Base-by-base conservation (phyloP, 2,329 filamentous ascomycete genomes). In the Verticillium isaacii region DNA sequence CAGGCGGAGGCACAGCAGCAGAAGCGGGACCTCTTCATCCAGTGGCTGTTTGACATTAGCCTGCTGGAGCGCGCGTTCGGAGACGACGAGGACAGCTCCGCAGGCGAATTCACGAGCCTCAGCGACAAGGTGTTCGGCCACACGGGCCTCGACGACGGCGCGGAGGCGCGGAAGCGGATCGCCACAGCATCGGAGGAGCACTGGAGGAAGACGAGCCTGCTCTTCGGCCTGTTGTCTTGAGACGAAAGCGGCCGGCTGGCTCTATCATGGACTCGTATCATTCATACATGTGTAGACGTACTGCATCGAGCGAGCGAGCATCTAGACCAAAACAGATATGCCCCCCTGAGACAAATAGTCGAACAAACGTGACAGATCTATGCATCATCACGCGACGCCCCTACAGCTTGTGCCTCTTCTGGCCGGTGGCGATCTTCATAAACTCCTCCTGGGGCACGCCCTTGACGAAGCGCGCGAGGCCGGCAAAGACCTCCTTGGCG, bases 331-430 rank as follows among this genome's bases (percentile, higher is more conserved):
- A 34, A 25, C 32, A n/a, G 37, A 32, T 55, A 32, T 29, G 29
- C 29, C 5, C 29, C 29, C 29, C 6, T 29, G 5, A 29, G 6
- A 3, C n/a, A 29, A 29, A 29, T 6, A 29, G 5, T 6, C 57
- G 36, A 2, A 25, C 15, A 12, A 23, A 36, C 34, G 11, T 58
- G 32, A 11, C 50, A 55, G 5, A 7, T 36, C 34, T 36, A 36
- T 36, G 29, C 34, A 36, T 36, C 34, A 36, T 3, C 29, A 29
- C 3, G 6, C 29, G 29, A 29, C 29, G 2, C 2, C 34, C 62
- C 66, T 80, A 97, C 74, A 98, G 78, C 80, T 98, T 98, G 78
- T 99, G 95, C 73, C 89, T 92, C 86, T 97, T 98, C 82, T 95
- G 86, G 14, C 94, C 93, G 65, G 82, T 87, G 1, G 92, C 92